Evolutionary conservation across 352 stramenopile genomes (phyloP).

Genomic region (Pythium monospermum): DNA sequence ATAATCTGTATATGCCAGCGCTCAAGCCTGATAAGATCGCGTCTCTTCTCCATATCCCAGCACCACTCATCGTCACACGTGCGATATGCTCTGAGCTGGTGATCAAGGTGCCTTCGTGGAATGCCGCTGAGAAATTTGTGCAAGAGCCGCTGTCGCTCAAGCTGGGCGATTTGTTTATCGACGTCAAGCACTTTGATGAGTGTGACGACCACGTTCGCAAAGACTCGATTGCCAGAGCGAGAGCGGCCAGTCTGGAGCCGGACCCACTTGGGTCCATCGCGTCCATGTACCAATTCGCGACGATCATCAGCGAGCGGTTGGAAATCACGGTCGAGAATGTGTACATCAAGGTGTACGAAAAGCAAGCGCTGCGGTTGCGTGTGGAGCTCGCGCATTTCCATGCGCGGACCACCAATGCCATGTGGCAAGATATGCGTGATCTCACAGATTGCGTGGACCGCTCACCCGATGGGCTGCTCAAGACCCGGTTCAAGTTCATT

Average conservation of each 20-base stretch:
- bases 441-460: constrained; percentile 48
- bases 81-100: constrained; percentile 47
- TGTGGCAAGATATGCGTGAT: constrained; percentile 66
- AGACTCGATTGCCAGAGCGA: constrained; percentile 25
- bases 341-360: constrained; percentile 44
- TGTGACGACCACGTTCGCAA: constrained; percentile 39
- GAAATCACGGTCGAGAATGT: constrained; percentile 49
- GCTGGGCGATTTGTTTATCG: constrained; percentile 43
- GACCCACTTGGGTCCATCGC: constrained; percentile 60
- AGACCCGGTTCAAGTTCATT: constrained; percentile 61
- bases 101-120: constrained; percentile 61
- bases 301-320: constrained; percentile 43
- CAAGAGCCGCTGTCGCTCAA: constrained; percentile 47
- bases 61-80: constrained; percentile 44
- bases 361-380: constrained; percentile 28
- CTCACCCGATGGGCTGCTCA: constrained; percentile 53
- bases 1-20: constrained; percentile 26
- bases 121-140: constrained; percentile 39
- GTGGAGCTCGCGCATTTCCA: constrained; percentile 38
- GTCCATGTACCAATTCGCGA: constrained; percentile 51
- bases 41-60: constrained; percentile 33
- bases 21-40: constrained; percentile 63
- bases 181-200: constrained; percentile 41
- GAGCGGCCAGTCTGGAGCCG: constrained; percentile 37
- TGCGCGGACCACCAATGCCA: constrained; percentile 50